Evolutionary conservation across 2,329 filamentous ascomycete species (phyloP), one percentile per base, ranked within the genome.

Genomic region (Chaetomiaceae sp.): DNA sequence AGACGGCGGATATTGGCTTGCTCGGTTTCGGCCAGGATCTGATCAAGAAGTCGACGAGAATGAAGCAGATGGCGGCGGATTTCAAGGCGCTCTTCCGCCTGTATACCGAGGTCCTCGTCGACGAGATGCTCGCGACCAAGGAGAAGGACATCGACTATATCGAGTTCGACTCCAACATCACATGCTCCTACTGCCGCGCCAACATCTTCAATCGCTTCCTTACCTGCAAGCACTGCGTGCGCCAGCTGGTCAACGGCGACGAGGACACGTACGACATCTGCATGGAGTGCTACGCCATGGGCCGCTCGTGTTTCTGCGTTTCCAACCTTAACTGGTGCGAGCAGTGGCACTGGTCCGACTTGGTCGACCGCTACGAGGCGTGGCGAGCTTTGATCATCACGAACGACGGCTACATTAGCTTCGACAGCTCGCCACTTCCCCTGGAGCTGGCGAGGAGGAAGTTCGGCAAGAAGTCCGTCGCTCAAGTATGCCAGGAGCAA

Each of bases 211-310:
- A 98, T 64, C 79, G 89, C 3, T 98, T 98, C 61, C 68, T 98
- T 19, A 95, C 90, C 3, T 98, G 93, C 70, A 88, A 88, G 48
- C 78, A 83, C 43, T 98, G 93, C 63, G 78, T 88, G 37, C 75
- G 83, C 29, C 71, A 75, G 39, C 72, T 87, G 17, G 71, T 77
- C 10, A 76, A 77, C 49, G 86, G 81, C 26, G 79, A 76, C 14
- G 84, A 88, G 45, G 87, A 97, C 60, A 87, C 87, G 0, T 98
- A 97, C 62, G 93, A 98, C 63, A 76, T 98, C 18, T 98, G 93
- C 61, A 90, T 98, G 86, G 93, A 98, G 57, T 98, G 93, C 62
- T 98, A 95, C 61, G 86, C 83, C n/a, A 95, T 97, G 86, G 93
- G 93, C 18, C 81, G 93, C 42, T 95, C 90, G 37, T 98, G 93